Base-by-base conservation (phyloP, 202 grass and related monocot genomes). In the Schoenoplectus triqueter region DNA sequence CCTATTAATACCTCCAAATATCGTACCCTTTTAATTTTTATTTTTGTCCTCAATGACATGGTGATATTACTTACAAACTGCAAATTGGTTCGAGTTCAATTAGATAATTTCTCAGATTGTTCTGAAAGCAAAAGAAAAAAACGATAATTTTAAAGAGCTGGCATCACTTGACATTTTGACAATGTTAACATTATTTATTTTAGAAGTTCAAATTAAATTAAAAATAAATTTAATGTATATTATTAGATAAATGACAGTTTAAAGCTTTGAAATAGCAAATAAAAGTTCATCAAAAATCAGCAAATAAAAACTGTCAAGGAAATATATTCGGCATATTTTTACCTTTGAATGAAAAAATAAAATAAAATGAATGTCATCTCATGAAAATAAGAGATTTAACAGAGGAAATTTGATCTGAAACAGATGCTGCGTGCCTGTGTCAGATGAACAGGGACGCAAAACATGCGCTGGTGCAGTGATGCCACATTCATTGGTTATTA, bases 401-500 rank as follows among this genome's bases (percentile, higher is more conserved):
- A 71, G 46, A 73, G 1, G 22, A 10, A 78, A 78, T 44, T 60
- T 78, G 75, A 61, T 78, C 31, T 3, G 22, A 5, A 44, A n/a
- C 14, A 60, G 75, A 78, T 61, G 14, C 6, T 78, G 31, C 31
- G 31, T 31, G 31, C 31, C 31, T 31, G 31, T 31, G 75, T 78
- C 54, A 78, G 75, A 78, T 78, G 52, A 78, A 78, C 73, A 59
- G 73, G 2, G 59, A n/a, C 13, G 11, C 17, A 44, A 78, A 78
- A 61, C 74, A 78, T 78, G 75, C 75, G 10, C 75, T 31, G 31
- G 31, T 31, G 31, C 31, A 31, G 31, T 78, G 54, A 78, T 78
- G 18, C 69, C 20, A 6, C 54, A 60, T 78, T 61, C 31, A 61
- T 78, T 61, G 6, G 14, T 55, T 31, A 15, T 57, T 76, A 9